Base-by-base conservation (phyloP, 495 filamentous ascomycete species). In the Aspergillus ellipticus region DNA sequence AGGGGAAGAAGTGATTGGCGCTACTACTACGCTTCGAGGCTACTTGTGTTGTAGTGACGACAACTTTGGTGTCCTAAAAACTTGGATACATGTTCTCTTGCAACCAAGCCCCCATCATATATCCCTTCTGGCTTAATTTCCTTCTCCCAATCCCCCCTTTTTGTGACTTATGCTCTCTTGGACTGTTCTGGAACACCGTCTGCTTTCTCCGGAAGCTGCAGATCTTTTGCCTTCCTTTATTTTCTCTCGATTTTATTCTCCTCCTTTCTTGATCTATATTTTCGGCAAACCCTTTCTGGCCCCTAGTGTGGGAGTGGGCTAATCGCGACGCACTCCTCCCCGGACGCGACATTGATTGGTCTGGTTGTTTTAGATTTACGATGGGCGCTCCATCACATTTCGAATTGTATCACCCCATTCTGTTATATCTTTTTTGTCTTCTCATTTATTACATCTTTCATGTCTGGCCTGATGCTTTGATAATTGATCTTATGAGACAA, bases 1-100 rank as follows among this genome's bases (percentile, higher is more conserved):
- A 60, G 47, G 64, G 54, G 16, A 51, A 46, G 48, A 65, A 62
- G 51, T 51, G 33, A 51, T 22, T 41, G 6, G 29, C n/a, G n/a
- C 3, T n/a, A n/a, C 31, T 41, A 6, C 8, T 28, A 8, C 20
- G 24, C 21, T 19, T 19, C 2, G 31, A n/a, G n/a, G n/a, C n/a
- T n/a, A 13, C 31, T 33, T 33, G 9, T 33, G 31, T 33, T 33
- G 31, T 33, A 50, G 48, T 39, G 39, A 28, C 4, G 7, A 28
- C 7, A 28, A 28, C 7, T 28, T 28, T 28, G 24, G 24, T n/a
- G n/a, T n/a, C n/a, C n/a, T n/a, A n/a, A n/a, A n/a, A n/a, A n/a
- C n/a, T n/a, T n/a, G n/a, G n/a, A n/a, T n/a, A n/a, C n/a, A n/a
- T n/a, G n/a, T n/a, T n/a, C n/a, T n/a, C n/a, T n/a, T n/a, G n/a